Base-by-base conservation (phyloP, 2,329 filamentous ascomycete genomes). In the Pyrenophora graminea region DNA sequence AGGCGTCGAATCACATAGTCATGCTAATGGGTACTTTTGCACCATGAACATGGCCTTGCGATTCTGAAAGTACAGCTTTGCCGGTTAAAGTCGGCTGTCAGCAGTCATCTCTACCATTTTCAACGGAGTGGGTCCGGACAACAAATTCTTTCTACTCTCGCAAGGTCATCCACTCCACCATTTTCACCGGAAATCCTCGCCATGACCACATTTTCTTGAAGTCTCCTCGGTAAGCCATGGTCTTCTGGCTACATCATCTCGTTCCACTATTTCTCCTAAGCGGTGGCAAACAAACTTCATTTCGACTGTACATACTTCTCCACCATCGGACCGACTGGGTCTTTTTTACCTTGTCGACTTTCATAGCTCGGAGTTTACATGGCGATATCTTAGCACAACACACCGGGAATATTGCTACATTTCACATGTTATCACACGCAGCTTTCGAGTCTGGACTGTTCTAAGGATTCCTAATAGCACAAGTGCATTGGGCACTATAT, bases 81-180 rank as follows among this genome's bases (percentile, higher is more conserved):
- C 46, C 58, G 55, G 55, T 48, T 49, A 57, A 62, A 51, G 39
- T 62, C 55, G 59, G 59, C 59, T 42, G 38, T 59, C n/a, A 36
- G 41, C 50, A 31, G 17, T 54, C 46, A 53, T 42, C 48, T 51
- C 48, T 43, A 45, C 37, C 48, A 45, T 47, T 27, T 42, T 45
- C 43, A 56, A 40, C 31, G 4, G 45, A 60, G 57, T 65, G 60
- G 55, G 56, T 58, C 61, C 43, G 34, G 40, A 39, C 38, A 46
- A 37, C 50, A 44, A 42, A 38, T 51, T 34, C 48, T 56, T 54
- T 51, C 44, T 38, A 40, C 37, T 33, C n/a, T 25, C 44, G 27
- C 39, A 39, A 48, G 44, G 25, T 19, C 33, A 42, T 43, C 48
- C 10, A 45, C 53, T 44, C 53, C 48, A 55, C 47, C 44, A 36